Conservation (phyloP, 2,329 filamentous ascomycete species). For the Calonectria henricotiae region DNA sequence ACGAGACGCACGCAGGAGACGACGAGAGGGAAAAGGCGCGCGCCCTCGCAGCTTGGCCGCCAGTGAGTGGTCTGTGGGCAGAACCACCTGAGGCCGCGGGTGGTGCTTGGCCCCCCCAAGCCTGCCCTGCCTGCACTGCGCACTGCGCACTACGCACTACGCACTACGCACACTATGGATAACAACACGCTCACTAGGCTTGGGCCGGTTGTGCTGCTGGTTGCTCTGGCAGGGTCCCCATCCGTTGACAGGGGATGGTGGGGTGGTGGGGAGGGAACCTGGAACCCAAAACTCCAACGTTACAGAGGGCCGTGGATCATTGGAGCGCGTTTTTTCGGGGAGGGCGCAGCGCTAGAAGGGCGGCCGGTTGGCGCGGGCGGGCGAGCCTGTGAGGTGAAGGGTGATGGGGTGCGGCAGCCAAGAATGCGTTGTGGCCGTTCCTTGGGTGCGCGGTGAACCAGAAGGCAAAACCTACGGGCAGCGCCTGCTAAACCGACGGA, state of each 20-base stretch:
- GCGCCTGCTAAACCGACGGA: not conserved
- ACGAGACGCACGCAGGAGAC: constrained; percentile 18
- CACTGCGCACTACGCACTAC: no score
- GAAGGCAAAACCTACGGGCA: constrained; percentile 11
- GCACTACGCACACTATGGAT: no score
- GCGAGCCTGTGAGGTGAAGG: not conserved
- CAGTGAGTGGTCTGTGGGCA: constrained; percentile 4
- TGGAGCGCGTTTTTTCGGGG: constrained; percentile 19
- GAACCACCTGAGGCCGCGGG: constrained; percentile 19
- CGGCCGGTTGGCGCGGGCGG: constrained; percentile 9
- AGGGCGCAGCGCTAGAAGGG: constrained; percentile 28
- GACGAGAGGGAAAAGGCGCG: constrained; percentile 25
- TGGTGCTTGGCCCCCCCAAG: constrained; percentile 12
- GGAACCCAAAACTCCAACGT: constrained; percentile 27
- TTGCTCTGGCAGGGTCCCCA: constrained; percentile 22
- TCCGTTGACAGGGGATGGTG: constrained; percentile 6
- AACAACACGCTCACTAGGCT: no score
- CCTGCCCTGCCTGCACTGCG: not conserved
- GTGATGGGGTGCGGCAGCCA: not conserved
- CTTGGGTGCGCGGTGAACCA: constrained; percentile 5
- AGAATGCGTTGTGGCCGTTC: constrained; percentile 14
- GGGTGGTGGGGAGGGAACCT: constrained; percentile 14
- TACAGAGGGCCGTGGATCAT: constrained; percentile 30
- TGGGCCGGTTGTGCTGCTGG: not conserved
- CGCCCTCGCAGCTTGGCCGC: constrained; percentile 12